Percentiles rank a stretch among this genome's conserved stretches.
Evolutionary conservation across 176 grass and related monocot species (phyloP).

Genomic region (Phoenix roebelenii): DNA sequence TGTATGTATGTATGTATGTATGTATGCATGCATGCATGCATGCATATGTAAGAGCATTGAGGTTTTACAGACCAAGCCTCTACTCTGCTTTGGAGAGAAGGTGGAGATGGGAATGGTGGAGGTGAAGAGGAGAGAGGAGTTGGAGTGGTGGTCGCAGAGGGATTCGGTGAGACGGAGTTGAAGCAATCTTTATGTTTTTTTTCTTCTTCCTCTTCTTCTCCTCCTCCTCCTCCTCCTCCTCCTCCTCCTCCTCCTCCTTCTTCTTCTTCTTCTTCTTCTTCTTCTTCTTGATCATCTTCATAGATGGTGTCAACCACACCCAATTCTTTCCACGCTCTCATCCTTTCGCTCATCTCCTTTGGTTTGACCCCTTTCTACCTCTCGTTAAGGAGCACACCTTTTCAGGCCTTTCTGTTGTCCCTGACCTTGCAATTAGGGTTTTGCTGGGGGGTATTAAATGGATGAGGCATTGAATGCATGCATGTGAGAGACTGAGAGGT

Average conservation of each 20-base stretch:
- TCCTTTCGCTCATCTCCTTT: constrained; percentile 25
- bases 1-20: too few species aligned
- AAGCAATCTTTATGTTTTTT: constrained; percentile 21
- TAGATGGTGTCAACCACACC: constrained; percentile 95
- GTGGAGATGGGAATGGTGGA: constrained; percentile 17
- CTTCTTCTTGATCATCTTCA: constrained; percentile 79
- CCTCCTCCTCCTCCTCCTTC: constrained; percentile 34
- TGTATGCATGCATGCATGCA: too few species aligned
- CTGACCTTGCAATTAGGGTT: constrained; percentile 21
- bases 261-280: constrained; percentile 18
- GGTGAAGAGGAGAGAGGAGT: constrained; percentile 15
- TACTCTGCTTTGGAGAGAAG: constrained; percentile 2
- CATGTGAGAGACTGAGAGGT: constrained; percentile 66
- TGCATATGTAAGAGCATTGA: too few species aligned
- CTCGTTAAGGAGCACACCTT: background rate
- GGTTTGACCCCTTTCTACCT: background rate
- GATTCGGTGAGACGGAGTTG: constrained; percentile 41
- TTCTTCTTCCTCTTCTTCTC: constrained; percentile 44
- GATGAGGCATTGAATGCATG: constrained; percentile 69
- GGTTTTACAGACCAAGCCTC: constrained; percentile 1
- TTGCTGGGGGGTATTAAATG: constrained; percentile 23
- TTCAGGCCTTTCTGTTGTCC: background rate
- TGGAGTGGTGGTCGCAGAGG: constrained; percentile 26
- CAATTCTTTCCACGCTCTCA: constrained; percentile 64
- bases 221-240: constrained; percentile 41